Conservation (phyloP, 2,329 filamentous ascomycete genomes). For the Coleophoma eucalyptorum region DNA sequence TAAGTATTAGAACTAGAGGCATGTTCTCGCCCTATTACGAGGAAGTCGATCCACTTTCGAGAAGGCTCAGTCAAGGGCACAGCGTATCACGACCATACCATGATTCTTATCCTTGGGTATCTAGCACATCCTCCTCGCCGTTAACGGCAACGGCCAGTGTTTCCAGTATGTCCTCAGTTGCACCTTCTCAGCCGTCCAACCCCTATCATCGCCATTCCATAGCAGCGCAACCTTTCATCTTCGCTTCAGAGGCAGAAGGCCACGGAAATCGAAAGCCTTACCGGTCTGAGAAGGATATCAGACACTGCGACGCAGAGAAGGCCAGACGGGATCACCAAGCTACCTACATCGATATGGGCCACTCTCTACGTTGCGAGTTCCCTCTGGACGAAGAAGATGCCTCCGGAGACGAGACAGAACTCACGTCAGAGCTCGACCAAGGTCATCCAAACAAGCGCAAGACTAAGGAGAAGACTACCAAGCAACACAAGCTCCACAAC, state of each 20-base stretch:
- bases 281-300: not conserved
- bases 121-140: not conserved
- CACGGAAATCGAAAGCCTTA: not conserved
- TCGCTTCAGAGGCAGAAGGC: not conserved
- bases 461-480: not conserved
- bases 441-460: not conserved
- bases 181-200: not conserved
- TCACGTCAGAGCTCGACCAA: not conserved
- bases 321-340: not conserved
- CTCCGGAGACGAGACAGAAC: not conserved
- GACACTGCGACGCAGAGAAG: not conserved
- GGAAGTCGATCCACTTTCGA: not conserved
- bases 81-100: not conserved
- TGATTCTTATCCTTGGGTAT: not conserved
- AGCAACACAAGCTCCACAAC: not conserved
- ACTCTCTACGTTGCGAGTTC: not conserved
- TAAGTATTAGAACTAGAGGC: not conserved
- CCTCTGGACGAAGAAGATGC: not conserved
- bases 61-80: not conserved
- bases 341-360: constrained; percentile 1
- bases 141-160: not conserved
- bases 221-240: not conserved
- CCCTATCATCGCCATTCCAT: not conserved
- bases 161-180: no score
- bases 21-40: not conserved